These are phyloP conservation scores for Cyberlindnera lachancei DNA, from an alignment of 805 yeast species.

Conservation along the genomic window DNA sequence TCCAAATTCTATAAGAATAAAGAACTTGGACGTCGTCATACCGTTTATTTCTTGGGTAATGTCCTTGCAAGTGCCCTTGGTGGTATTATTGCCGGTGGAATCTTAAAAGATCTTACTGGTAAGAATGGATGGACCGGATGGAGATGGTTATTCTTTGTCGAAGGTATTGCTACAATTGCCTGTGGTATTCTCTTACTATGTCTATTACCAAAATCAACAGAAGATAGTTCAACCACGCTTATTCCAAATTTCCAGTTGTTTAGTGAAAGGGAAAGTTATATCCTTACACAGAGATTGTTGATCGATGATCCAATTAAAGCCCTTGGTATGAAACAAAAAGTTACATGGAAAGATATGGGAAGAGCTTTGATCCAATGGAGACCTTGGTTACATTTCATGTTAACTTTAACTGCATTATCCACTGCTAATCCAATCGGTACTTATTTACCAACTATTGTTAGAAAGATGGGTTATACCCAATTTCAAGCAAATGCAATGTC, in stretches of 20 bases:
- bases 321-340: neutral
- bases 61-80: conserved; percentile 1
- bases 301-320: neutral
- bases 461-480: conserved; percentile 1
- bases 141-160: conserved; percentile 5
- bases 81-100: conserved; percentile 3
- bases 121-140: conserved; percentile 1
- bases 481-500: conserved; percentile 3
- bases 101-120: conserved; percentile 1
- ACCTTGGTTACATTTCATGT: neutral
- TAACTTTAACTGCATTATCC: neutral
- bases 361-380: neutral
- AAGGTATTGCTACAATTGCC: conserved; percentile 1
- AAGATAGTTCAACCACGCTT: neutral
- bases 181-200: neutral
- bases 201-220: neutral
- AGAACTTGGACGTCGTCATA: conserved; percentile 2
- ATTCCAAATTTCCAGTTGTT: neutral
- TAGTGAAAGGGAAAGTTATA: neutral
- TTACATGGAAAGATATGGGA: neutral
- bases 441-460: conserved; percentile 2
- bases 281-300: neutral
- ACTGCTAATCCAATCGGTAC: neutral
- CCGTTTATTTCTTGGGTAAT: conserved; percentile 1
- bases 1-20: conserved; percentile 1